Evolutionary conservation across 805 yeast genomes (phyloP).

Genomic region (Yamadazyma sp.): DNA sequence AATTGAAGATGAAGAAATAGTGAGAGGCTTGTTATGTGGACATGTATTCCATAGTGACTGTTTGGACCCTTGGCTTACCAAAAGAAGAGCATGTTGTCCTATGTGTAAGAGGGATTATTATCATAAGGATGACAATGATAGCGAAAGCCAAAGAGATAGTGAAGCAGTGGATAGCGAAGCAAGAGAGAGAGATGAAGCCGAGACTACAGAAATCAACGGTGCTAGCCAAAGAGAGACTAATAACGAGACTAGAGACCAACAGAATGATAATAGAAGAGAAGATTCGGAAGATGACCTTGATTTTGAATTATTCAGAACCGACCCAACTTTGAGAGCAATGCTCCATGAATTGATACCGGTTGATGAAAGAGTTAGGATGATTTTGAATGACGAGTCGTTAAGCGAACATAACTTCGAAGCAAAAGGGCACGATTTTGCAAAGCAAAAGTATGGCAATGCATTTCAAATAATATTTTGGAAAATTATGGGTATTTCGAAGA

Average conservation of each 20-base stretch:
- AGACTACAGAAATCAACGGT: neutral
- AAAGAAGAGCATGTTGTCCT: constrained; percentile 78
- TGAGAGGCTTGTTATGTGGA: constrained; percentile 75
- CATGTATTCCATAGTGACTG: constrained; percentile 81
- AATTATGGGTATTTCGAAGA: constrained; percentile 50
- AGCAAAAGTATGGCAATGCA: constrained; percentile 26
- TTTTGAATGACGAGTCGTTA: constrained; percentile 30
- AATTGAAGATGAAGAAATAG: constrained; percentile 58
- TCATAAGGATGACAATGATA: constrained; percentile 26
- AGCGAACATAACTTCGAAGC: constrained; percentile 41
- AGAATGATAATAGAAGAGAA: constrained; percentile 3
- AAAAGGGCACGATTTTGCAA: constrained; percentile 39
- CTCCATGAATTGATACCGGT: constrained; percentile 40
- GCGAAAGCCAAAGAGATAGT: neutral
- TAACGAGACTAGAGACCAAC: neutral
- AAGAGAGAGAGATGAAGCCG: neutral
- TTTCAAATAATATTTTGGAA: constrained; percentile 47
- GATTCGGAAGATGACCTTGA: constrained; percentile 20
- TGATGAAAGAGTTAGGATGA: constrained; percentile 40
- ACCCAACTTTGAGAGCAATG: constrained; percentile 35
- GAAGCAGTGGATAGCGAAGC: neutral
- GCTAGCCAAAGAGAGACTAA: neutral
- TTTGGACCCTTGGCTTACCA: constrained; percentile 77
- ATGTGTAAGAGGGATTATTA: constrained; percentile 73
- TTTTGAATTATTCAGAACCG: constrained; percentile 32